Conservation (phyloP, 2,329 filamentous ascomycete genomes). For the Alternaria sp. region DNA sequence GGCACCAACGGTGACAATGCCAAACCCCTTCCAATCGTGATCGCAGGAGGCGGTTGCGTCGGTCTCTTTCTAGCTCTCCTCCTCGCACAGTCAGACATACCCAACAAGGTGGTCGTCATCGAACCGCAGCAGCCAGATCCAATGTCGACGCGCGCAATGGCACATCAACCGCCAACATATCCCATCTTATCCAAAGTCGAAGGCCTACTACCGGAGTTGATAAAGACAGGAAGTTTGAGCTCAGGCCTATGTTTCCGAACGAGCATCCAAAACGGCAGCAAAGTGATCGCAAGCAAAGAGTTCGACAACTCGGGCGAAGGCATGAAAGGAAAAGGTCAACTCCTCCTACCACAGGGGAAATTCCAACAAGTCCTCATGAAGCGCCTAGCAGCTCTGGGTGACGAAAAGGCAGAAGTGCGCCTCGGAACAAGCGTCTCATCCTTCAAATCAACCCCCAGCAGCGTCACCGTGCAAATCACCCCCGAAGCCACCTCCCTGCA, state of each 20-base stretch:
- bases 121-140: slow-evolving; percentile 33
- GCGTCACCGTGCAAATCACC: slow-evolving; percentile 17
- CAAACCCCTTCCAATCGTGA: slow-evolving; percentile 36
- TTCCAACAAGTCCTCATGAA: slow-evolving; percentile 38
- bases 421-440: slow-evolving; percentile 27
- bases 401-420: slow-evolving; percentile 21
- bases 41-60: slow-evolving; percentile 51
- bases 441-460: slow-evolving; percentile 12
- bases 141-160: slow-evolving; percentile 50
- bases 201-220: slow-evolving; percentile 46
- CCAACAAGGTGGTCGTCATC: slow-evolving; percentile 44
- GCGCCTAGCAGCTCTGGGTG: slow-evolving; percentile 15
- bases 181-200: slow-evolving; percentile 47
- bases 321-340: slow-evolving; percentile 29
- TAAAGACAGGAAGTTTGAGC: slow-evolving; percentile 31
- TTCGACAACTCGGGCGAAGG: slow-evolving; percentile 33
- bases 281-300: slow-evolving; percentile 35
- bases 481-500: slow-evolving; percentile 4
- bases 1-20: not conserved
- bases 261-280: slow-evolving; percentile 26
- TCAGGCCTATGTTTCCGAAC: slow-evolving; percentile 40
- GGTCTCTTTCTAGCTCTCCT: slow-evolving; percentile 52
- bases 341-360: slow-evolving; percentile 40
- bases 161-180: slow-evolving; percentile 52
- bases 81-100: slow-evolving; percentile 43